Base-by-base conservation (phyloP, 2,329 filamentous ascomycete genomes). In the Coniella lustricola region DNA sequence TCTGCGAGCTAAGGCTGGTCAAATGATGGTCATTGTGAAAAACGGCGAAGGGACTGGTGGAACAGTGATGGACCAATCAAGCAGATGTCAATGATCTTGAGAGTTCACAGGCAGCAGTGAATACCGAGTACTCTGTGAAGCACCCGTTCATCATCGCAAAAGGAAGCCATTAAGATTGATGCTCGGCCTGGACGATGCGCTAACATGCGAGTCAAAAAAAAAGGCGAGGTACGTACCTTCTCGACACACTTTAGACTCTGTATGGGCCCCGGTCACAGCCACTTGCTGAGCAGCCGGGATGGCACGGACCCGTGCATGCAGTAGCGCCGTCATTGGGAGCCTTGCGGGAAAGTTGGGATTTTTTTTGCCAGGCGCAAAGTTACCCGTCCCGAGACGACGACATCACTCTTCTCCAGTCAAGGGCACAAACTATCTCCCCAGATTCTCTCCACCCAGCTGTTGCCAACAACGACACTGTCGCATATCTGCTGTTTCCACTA, bases 311-410 rank as follows among this genome's bases (percentile, higher is more conserved):
- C 33, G 21, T 9, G 16, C 16, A 35, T 44, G 18, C 42, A 43
- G 42, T 20, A 29, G 42, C 34, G 48, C 51, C 45, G 51, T 55
- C 53, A 55, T 55, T 48, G 22, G 35, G 17, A 25, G 16, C 44
- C 33, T 40, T 51, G 47, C 31, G 25, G 40, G 49, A 29, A 29
- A 45, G 46, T 41, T 52, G 44, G 50, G 47, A 53, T 46, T 53
- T 53, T 53, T 55, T 53, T 51, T 33, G 44, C 36, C 31, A 49
- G 44, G 49, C 45, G 42, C 18, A 39, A 38, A 34, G 21, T 16
- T 13, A 41, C 22, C 38, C 38, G 22, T n/a, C 21, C 38, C 42
- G 29, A 36, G 38, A 25, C 42, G 33, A 34, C 42, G 22, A 44
- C 35, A 20, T 39, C 42, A 51, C 29, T 35, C 48, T n/a, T n/a